Conservation (phyloP, 306 rosid species). For the Ochetophila trinervis region DNA sequence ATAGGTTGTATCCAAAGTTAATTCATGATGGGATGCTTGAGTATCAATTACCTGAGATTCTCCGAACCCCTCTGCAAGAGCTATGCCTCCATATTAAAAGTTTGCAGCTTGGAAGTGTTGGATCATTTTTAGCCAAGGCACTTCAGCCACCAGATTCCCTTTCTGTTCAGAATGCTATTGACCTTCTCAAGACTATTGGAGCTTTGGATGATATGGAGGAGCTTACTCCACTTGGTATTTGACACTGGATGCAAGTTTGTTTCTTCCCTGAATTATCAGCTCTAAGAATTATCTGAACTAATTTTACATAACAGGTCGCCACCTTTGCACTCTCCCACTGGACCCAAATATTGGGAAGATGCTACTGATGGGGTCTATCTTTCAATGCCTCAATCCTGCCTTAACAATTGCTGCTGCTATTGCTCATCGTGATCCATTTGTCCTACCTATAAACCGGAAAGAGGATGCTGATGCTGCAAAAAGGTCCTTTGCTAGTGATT, state of each 20-base stretch:
- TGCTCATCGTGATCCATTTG: conserved; percentile 92
- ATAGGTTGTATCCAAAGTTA: conserved; percentile 80
- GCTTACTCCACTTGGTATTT: conserved; percentile 87
- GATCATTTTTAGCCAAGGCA: conserved; percentile 85
- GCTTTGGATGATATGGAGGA: conserved; percentile 81
- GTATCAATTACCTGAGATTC: conserved; percentile 93
- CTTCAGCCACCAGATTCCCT: conserved; percentile 97
- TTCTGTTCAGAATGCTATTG: conserved; percentile 91
- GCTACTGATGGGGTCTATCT: conserved; percentile 97
- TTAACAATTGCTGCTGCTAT: conserved; percentile 94
- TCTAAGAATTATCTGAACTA: conserved; percentile 20
- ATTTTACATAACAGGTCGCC: conserved; percentile 56
- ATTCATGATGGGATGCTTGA: conserved; percentile 83
- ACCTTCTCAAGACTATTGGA: conserved; percentile 90
- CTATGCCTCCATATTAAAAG: conserved; percentile 92
- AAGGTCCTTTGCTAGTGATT: conserved; percentile 76
- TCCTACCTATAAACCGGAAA: conserved; percentile 77
- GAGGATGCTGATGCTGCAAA: conserved; percentile 94
- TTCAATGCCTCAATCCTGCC: conserved; percentile 95
- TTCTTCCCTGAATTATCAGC: conserved; percentile 18
- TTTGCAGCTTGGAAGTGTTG: conserved; percentile 88
- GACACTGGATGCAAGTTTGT: conserved; percentile 18
- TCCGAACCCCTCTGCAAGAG: conserved; percentile 95
- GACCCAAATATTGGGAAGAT: conserved; percentile 98
- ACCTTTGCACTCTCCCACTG: conserved; percentile 90